Conservation (phyloP, 2,329 filamentous ascomycete genomes). For the Periglandula ipomoeae region DNA sequence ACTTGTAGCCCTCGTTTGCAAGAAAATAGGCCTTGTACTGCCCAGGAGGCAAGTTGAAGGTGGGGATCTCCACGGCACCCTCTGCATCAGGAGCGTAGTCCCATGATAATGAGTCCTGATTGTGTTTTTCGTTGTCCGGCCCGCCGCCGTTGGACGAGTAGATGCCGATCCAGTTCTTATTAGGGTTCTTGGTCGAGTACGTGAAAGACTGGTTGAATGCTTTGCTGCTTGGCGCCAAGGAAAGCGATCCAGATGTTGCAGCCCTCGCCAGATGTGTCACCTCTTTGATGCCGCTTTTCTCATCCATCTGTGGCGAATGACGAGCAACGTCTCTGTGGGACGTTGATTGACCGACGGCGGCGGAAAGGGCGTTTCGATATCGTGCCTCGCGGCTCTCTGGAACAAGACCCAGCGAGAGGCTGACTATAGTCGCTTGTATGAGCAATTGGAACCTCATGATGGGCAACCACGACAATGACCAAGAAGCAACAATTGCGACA, state of each 20-base stretch:
- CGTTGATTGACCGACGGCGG: neutral
- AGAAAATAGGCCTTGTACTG: constrained; percentile 27
- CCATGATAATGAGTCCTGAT: constrained; percentile 21
- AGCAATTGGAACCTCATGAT: constrained; percentile 3
- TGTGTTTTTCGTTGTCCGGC: constrained; percentile 19
- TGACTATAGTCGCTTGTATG: constrained; percentile 3
- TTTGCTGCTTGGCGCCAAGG: neutral
- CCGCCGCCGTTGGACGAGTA: constrained; percentile 21
- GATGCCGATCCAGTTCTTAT: constrained; percentile 29
- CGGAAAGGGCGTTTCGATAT: neutral
- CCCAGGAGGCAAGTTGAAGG: constrained; percentile 16
- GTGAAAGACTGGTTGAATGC: constrained; percentile 11
- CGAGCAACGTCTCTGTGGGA: neutral
- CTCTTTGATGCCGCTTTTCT: neutral
- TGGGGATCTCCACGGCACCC: constrained; percentile 17
- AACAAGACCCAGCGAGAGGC: neutral
- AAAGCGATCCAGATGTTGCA: neutral
- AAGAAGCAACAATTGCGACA: neutral
- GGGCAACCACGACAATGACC: neutral
- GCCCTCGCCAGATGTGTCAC: neutral
- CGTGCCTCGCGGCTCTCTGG: neutral
- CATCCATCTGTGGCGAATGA: neutral
- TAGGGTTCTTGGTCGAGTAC: constrained; percentile 19
- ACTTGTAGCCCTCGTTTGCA: constrained; percentile 22
- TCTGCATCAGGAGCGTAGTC: constrained; percentile 17